Evolutionary conservation across 768 basidiomycete species (phyloP).

Genomic region (Phlebiopsis gigantea): DNA sequence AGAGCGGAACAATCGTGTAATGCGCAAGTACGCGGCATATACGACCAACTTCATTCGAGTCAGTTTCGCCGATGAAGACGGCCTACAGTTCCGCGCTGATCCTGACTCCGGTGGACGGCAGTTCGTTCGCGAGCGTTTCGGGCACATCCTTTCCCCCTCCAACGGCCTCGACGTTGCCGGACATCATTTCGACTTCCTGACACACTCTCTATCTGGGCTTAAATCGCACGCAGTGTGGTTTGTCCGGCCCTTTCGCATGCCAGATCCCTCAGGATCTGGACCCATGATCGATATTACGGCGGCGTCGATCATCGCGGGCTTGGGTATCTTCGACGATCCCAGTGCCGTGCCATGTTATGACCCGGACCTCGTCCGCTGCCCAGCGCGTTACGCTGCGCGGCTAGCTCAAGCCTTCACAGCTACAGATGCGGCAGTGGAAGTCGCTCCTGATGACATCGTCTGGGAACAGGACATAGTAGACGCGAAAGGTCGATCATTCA

Average conservation of each 20-base stretch:
- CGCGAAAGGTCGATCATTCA: slow-evolving; percentile 5
- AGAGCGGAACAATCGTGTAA: slow-evolving; percentile 71
- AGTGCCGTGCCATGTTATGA: slow-evolving; percentile 33
- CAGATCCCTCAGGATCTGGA: background rate
- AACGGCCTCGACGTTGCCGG: slow-evolving; percentile 15
- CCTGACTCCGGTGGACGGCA: slow-evolving; percentile 34
- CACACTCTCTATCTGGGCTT: slow-evolving; percentile 18
- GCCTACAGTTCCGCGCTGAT: slow-evolving; percentile 32
- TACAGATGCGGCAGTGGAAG: slow-evolving; percentile 49
- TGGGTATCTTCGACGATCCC: slow-evolving; percentile 46
- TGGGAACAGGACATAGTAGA: slow-evolving; percentile 39
- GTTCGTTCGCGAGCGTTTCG: slow-evolving; percentile 19
- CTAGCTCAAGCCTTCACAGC: slow-evolving; percentile 66
- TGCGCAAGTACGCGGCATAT: slow-evolving; percentile 56
- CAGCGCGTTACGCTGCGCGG: slow-evolving; percentile 61
- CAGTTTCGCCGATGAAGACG: slow-evolving; percentile 77
- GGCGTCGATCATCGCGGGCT: slow-evolving; percentile 39
- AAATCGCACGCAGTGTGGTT: slow-evolving; percentile 19
- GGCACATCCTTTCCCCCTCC: slow-evolving; percentile 11
- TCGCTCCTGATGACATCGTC: slow-evolving; percentile 30
- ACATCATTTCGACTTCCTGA: slow-evolving; percentile 18
- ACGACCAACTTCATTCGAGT: slow-evolving; percentile 73
- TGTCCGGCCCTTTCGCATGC: slow-evolving; percentile 15
- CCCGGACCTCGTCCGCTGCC: slow-evolving; percentile 40
- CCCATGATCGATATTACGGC: slow-evolving; percentile 20